Conservation (phyloP, 2,329 filamentous ascomycete genomes). For the Colletotrichum acutatum region DNA sequence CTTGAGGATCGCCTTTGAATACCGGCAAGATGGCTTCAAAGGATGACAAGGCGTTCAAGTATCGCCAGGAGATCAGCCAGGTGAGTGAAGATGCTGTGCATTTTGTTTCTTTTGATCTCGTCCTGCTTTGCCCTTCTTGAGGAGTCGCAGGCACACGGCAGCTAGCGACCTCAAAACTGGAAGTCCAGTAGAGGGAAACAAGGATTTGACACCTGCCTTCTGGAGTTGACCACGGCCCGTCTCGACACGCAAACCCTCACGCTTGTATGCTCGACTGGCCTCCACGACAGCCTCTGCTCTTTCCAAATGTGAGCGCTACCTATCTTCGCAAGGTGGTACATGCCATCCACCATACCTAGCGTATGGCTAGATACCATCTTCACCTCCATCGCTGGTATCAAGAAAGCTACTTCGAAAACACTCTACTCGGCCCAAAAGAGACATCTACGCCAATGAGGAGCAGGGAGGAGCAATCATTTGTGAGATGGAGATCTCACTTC, state of each 20-base stretch:
- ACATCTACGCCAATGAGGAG: neutral
- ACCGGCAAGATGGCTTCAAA: slow-evolving; percentile 53
- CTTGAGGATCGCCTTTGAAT: neutral
- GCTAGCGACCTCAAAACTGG: neutral
- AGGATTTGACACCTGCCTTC: neutral
- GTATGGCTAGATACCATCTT: neutral
- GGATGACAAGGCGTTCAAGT: slow-evolving; percentile 78
- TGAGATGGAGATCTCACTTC: neutral
- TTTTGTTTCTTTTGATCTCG: neutral
- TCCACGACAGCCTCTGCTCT: neutral
- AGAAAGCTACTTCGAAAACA: neutral
- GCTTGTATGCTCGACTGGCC: neutral
- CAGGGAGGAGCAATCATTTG: neutral
- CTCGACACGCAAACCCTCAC: neutral
- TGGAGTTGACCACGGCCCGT: neutral
- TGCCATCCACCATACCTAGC: neutral
- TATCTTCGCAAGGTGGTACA: neutral
- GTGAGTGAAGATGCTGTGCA: slow-evolving; percentile 60
- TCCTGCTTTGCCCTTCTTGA: neutral
- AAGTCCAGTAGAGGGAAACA: neutral
- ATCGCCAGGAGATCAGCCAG: slow-evolving; percentile 98
- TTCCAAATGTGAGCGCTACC: neutral
- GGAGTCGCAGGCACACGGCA: neutral
- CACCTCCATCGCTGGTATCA: neutral
- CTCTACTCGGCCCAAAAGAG: neutral